Base-by-base conservation (phyloP, 2,329 filamentous ascomycete genomes). In the Cordyceps militaris region DNA sequence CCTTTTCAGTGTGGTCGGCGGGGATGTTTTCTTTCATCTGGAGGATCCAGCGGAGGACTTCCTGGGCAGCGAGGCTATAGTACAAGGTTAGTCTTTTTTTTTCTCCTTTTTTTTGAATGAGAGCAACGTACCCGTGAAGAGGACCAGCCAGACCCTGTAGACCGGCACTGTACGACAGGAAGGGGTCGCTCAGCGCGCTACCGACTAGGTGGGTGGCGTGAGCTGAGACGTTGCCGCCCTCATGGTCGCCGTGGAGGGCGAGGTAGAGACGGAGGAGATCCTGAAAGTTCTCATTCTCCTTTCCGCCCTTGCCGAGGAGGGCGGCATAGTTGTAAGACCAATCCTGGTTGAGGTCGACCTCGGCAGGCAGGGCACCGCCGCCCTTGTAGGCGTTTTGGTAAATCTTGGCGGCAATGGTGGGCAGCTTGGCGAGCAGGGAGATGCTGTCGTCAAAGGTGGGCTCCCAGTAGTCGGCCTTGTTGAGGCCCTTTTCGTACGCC, bases 261-360 rank as follows among this genome's bases (percentile, higher is more conserved):
- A 99, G 85, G 75, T 99, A 99, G 32, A 99, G 79, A 65, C 94
- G 85, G 62, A 99, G 82, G 21, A 99, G 81, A 68, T 99, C 94
- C 71, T 97, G 93, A 82, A 99, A 96, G 71, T 89, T 88, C 75
- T 92, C 89, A 66, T 97, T 87, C 74, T 96, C 80, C 73, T 87
- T 84, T 64, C 91, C 91, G 52, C 87, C 84, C 78, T 95, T 96
- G 69, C 93, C 93, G 56, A 97, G 83, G 85, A 97, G 91, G 63
- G 91, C 89, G 47, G 94, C 94, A 69, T 97, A 99, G 81, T 99
- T 99, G 81, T 97, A 96, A 0, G 92, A 88, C 94, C 94, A 99
- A 75, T 99, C 94, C 76, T 97, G 90, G 65, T 88, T 81, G 59
- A 84, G 74, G 67, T 99, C 92, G 51, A 95, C 79, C 71, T 88